phyloP scores from a whole-genome alignment of 2,329 filamentous ascomycete species.

The Biscogniauxia marginata region DNA sequence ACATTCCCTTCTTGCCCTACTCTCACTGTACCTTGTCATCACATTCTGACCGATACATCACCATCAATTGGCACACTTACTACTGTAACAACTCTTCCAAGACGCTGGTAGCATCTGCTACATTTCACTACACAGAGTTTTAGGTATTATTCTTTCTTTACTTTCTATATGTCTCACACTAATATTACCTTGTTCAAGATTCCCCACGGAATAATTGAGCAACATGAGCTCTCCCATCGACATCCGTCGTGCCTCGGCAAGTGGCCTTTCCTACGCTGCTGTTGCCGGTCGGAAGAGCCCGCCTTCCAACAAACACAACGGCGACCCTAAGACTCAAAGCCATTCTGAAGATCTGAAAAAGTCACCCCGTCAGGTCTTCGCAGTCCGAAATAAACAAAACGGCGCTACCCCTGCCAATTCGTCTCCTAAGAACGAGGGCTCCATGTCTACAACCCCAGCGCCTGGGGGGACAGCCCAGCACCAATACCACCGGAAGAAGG shows the following conservation, averaged over 20 bases:
- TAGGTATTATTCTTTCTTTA: no score
- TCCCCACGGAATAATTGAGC: neutral
- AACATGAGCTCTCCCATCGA: neutral
- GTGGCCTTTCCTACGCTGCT: neutral
- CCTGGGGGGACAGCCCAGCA: no score
- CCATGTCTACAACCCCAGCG: no score
- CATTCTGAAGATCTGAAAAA: neutral
- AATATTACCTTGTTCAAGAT: no score
- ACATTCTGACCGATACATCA: no score
- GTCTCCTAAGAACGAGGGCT: neutral
- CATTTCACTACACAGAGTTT: no score
- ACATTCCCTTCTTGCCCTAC: no score
- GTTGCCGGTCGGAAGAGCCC: neutral
- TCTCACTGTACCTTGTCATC: no score
- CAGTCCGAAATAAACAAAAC: neutral
- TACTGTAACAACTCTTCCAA: no score
- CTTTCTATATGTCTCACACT: no score
- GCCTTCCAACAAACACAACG: neutral
- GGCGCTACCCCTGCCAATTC: neutral
- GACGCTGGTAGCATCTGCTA: no score
- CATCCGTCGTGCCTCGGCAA: neutral
- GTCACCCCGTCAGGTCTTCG: neutral
- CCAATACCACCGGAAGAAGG: neutral
- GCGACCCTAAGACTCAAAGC: neutral
- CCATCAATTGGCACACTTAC: no score